A percentile compares a stretch with the other conserved stretches of the same genome.
Conservation (phyloP, 164 flowering plant genomes). For the Macadamia integrifolia region DNA sequence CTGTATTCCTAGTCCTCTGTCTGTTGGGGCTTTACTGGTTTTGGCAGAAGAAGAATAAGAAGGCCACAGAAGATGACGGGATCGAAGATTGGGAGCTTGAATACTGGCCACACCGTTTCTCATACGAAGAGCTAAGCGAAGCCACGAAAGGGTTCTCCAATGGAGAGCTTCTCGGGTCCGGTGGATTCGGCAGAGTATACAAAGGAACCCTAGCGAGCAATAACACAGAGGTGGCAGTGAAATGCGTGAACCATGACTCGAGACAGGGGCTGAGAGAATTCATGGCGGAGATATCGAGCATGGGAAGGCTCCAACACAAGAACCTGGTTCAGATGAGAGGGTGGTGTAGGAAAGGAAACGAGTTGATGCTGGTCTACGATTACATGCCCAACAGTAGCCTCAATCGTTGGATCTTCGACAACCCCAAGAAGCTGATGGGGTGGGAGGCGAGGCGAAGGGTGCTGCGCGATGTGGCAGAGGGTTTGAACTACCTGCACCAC, state of each 20-base stretch:
- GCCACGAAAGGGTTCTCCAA: slow-evolving; percentile 54
- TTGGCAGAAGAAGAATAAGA: slow-evolving; percentile 31
- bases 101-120: slow-evolving; percentile 60
- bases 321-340: slow-evolving; percentile 52
- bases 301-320: slow-evolving; percentile 54
- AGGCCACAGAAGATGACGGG: slow-evolving; percentile 23
- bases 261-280: slow-evolving; percentile 67
- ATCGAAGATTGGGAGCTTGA: slow-evolving; percentile 60
- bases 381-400: slow-evolving; percentile 63
- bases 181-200: slow-evolving; percentile 58
- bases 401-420: slow-evolving; percentile 50
- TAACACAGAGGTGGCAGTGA: slow-evolving; percentile 42
- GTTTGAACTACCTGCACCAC: slow-evolving; percentile 58
- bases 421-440: slow-evolving; percentile 24
- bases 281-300: slow-evolving; percentile 73
- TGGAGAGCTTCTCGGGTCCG: slow-evolving; percentile 40
- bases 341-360: slow-evolving; percentile 42
- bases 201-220: slow-evolving; percentile 32
- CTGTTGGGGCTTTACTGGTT: slow-evolving; percentile 26
- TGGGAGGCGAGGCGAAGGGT: slow-evolving; percentile 51
- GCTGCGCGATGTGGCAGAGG: slow-evolving; percentile 63
- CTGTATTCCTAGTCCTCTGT: slow-evolving; percentile 12
- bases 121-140: slow-evolving; percentile 34
- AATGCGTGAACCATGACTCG: slow-evolving; percentile 57
- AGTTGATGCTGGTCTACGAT: slow-evolving; percentile 51